phyloP scores from a whole-genome alignment of 2,329 filamentous ascomycete species.

The Hypoxylon sp. region DNA sequence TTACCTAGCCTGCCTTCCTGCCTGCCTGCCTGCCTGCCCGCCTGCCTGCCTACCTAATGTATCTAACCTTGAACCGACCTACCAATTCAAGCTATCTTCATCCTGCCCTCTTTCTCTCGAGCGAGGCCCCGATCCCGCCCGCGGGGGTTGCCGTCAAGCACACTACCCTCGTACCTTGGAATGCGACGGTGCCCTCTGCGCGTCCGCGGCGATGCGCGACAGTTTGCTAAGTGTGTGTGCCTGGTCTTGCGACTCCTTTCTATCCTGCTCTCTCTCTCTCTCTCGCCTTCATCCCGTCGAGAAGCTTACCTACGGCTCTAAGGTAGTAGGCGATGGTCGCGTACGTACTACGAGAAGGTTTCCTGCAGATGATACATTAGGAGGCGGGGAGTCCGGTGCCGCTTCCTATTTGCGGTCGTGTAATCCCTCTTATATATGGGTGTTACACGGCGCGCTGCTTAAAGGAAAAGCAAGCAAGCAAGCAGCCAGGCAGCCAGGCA shows the following conservation, averaged over 20 bases:
- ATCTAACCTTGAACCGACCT: slow-evolving; percentile 7
- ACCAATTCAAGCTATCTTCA: slow-evolving; percentile 4
- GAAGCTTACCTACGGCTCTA: neutral
- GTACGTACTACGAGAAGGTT: slow-evolving; percentile 21
- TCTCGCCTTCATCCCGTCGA: neutral
- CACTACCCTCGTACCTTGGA: slow-evolving; percentile 19
- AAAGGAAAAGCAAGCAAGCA: slow-evolving; percentile 8
- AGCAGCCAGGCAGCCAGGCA: no score
- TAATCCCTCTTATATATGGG: slow-evolving; percentile 22
- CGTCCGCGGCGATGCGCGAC: neutral
- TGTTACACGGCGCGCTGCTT: slow-evolving; percentile 32
- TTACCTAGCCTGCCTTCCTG: slow-evolving; percentile 12
- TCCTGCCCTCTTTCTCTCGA: slow-evolving; percentile 4
- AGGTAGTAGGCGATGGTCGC: neutral
- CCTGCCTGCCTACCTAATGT: slow-evolving; percentile 1
- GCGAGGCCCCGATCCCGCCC: slow-evolving; percentile 36
- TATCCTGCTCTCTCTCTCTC: neutral
- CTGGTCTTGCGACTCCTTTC: neutral
- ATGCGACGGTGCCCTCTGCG: slow-evolving; percentile 31
- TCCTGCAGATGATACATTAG: slow-evolving; percentile 32
- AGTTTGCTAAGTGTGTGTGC: neutral
- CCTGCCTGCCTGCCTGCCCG: neutral
- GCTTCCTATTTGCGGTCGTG: slow-evolving; percentile 33
- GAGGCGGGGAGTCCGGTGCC: slow-evolving; percentile 19
- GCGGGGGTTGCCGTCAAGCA: slow-evolving; percentile 19